Evolutionary conservation across 805 yeast species (phyloP), one percentile per base, ranked within the genome.

Genomic region (Candida anglica): DNA sequence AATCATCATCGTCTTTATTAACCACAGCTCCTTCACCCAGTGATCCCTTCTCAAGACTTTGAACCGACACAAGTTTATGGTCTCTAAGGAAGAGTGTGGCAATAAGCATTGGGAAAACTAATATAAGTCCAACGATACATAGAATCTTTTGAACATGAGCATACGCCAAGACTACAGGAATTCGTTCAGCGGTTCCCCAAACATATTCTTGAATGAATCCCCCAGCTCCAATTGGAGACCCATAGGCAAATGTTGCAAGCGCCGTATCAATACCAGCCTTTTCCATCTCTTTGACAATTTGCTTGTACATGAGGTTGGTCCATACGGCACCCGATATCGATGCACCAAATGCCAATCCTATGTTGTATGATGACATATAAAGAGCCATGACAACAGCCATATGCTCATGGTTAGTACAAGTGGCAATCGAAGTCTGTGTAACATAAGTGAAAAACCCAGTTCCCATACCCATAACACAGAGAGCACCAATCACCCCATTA

Each of bases 391-490:
- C 69, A 30, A 75, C 70, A 8, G 84, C 85, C 78, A 80, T 72
- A 55, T 73, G 69, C 48, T 75, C 80, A 56, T 80, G 88, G 42
- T 63, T 70, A 22, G 76, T 70, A 37, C 74, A 64, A 0, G 85
- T 65, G 49, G 75, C 79, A 41, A 77, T 70, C 27, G 82, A 70
- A 5, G 75, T 77, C 49, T 77, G 83, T 6, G 78, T 66, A 3
- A 81, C 69, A 47, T 78, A 79, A n/a, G 83, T 77, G 64, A 81
- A 78, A 53, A 81, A 74, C 14, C 86, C 86, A 28, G 85, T 84
- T 46, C 86, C 88, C 38, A 83, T 69, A 44, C 89, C 89, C 43
- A 79, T 56, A 13, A 82, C 49, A 50, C 80, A 73, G 42, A 76
- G 66, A 5, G 81, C 75, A 11, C 81, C 88, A 52, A 83, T 75